These are phyloP conservation scores for Hebeloma cylindrosporum DNA, from an alignment of 768 basidiomycete genomes.

Conservation along the genomic window DNA sequence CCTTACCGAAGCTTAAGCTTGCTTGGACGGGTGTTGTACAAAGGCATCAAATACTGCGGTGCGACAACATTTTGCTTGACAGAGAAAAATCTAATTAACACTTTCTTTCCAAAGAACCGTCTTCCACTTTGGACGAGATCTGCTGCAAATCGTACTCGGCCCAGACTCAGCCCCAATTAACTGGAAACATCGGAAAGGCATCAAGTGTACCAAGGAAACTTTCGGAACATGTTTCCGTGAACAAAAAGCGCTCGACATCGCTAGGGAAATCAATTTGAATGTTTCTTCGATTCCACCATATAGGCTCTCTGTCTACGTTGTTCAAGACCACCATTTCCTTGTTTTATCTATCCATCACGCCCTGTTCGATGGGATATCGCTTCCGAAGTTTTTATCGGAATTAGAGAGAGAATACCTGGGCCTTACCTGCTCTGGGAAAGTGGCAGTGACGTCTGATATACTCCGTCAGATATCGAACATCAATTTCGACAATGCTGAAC, in stretches of 20 bases:
- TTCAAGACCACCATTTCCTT: slow-evolving; percentile 15
- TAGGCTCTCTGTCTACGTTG: slow-evolving; percentile 21
- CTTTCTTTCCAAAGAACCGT: slow-evolving; percentile 30
- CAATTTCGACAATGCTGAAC: slow-evolving; percentile 22
- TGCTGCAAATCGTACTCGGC: slow-evolving; percentile 30
- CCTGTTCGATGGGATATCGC: slow-evolving; percentile 34
- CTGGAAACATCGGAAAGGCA: slow-evolving; percentile 20
- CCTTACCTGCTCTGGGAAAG: background rate
- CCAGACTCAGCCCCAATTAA: slow-evolving; percentile 11
- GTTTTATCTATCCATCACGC: slow-evolving; percentile 35
- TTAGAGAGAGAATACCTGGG: slow-evolving; percentile 27
- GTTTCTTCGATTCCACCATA: slow-evolving; percentile 28
- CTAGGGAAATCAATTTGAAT: slow-evolving; percentile 27
- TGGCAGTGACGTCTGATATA: slow-evolving; percentile 21
- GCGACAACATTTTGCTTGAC: slow-evolving; percentile 1
- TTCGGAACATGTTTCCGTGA: slow-evolving; percentile 25
- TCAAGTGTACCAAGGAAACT: background rate
- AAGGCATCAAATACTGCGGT: slow-evolving; percentile 31
- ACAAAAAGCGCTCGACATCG: slow-evolving; percentile 15
- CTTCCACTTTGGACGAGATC: slow-evolving; percentile 28
- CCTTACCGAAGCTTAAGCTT: slow-evolving; percentile 23
- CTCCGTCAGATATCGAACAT: slow-evolving; percentile 25
- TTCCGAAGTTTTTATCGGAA: slow-evolving; percentile 28
- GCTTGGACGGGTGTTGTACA: slow-evolving; percentile 35
- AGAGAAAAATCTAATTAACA: slow-evolving; percentile 1